Evolutionary conservation across 345 rosid species (phyloP), one percentile per base, ranked within the genome.

Genomic region (Boechera retrofracta): DNA sequence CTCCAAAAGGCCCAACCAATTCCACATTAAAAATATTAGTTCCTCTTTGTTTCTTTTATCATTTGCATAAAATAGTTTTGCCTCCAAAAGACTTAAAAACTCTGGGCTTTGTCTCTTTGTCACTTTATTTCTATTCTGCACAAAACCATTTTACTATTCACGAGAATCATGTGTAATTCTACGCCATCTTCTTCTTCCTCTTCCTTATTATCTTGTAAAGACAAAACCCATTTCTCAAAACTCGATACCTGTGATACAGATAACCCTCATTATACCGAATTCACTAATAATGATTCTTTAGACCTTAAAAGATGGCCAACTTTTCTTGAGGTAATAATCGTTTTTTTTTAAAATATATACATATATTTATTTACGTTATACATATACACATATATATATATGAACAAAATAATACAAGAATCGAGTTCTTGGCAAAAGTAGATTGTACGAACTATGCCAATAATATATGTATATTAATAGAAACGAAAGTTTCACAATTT

Each of bases 251-350:
- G 35, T 79, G 71, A 61, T 67, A 29, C 86, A 73, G 79, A 72
- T 64, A 62, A 48, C 67, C 49, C 66, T 47, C 67, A 79, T 82
- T 86, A 78, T 73, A 56, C 72, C 18, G 82, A 35, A 11, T 28
- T 31, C 67, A 11, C 71, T 24, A 75, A 79, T 74, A 80, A 79
- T 58, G 82, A 69, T 31, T 77, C 83, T 31, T 83, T 80, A 24
- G 77, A 86, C 45, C 75, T 90, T 38, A 80, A 68, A 24, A 85
- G 89, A 85, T 88, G 92, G 96, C 99, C 98, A 68, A 88, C 93
- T 71, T 87, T 86, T 71, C 82, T 86, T 15, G 89, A 95, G 97
- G 99, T 95, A 80, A 36, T 39, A 10, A 8, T 45, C 1, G 1
- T 44, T 10, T 52, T 31, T 61, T 26, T 49, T 6, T 13, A 10